phyloP scores from a whole-genome alignment of 1,284 basidiomycete species.

The Pterula multifida region DNA sequence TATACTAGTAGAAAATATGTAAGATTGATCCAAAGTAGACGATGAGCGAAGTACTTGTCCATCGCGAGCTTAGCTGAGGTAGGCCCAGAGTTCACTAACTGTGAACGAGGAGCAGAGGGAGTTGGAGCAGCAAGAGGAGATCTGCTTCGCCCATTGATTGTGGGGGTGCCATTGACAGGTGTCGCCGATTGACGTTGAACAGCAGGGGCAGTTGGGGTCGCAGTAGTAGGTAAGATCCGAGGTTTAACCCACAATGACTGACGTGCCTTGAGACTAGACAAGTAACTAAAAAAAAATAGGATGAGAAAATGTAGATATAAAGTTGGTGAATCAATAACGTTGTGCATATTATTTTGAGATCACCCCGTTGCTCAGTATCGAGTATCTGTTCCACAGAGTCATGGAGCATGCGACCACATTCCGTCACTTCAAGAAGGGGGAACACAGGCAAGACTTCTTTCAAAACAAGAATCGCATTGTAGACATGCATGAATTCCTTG shows the following conservation, averaged over 20 bases:
- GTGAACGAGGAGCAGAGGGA: conserved; percentile 50
- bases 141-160: conserved; percentile 21
- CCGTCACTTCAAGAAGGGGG: conserved; percentile 53
- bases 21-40: conserved; percentile 3
- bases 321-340: conserved; percentile 36
- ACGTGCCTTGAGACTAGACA: conserved; percentile 58
- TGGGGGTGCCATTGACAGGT: conserved; percentile 17
- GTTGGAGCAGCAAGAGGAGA: conserved; percentile 22
- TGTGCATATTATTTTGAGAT: conserved; percentile 70
- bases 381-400: conserved; percentile 57
- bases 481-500: conserved; percentile 90
- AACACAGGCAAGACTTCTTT: conserved; percentile 85
- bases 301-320: neutral
- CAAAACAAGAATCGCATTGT: conserved; percentile 83
- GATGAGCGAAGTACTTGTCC: conserved; percentile 39
- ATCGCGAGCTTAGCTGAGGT: conserved; percentile 40
- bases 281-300: conserved; percentile 37
- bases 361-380: conserved; percentile 66
- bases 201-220: neutral
- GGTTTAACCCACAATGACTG: conserved; percentile 41
- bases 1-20: conserved; percentile 28
- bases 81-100: conserved; percentile 24
- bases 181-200: conserved; percentile 16
- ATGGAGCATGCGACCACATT: conserved; percentile 47
- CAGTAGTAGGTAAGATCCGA: conserved; percentile 11